Evolutionary conservation across 371 early-diverging fungal genomes (phyloP).

Genomic region (Syncephalastrum racemosum): DNA sequence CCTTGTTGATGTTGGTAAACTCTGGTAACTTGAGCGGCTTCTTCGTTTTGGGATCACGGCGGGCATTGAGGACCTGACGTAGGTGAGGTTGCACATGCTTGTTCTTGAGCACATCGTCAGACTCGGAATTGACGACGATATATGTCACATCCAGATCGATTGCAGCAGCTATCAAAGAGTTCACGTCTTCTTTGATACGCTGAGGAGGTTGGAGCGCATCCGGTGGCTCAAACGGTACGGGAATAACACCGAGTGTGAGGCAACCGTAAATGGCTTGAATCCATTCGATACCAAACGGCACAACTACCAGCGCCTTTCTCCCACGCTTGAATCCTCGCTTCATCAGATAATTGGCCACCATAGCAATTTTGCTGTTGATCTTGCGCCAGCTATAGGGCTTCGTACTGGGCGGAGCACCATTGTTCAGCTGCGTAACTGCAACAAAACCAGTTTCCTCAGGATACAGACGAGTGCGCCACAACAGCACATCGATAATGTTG

Average conservation of each 20-base stretch:
- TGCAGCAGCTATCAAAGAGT: constrained; percentile 57
- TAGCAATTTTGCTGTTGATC: constrained; percentile 66
- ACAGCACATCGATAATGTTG: constrained; percentile 67
- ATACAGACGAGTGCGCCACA: constrained; percentile 65
- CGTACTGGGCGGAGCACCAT: constrained; percentile 37
- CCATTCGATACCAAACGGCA: constrained; percentile 74
- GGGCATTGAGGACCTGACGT: constrained; percentile 19
- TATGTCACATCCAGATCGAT: constrained; percentile 56
- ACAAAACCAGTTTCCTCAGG: constrained; percentile 73
- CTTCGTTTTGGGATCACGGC: constrained; percentile 27
- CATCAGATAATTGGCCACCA: constrained; percentile 61
- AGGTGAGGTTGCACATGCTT: constrained; percentile 45
- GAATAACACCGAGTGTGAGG: constrained; percentile 72
- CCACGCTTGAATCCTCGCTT: constrained; percentile 58
- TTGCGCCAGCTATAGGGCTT: constrained; percentile 72
- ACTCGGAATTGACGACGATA: constrained; percentile 62
- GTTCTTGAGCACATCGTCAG: constrained; percentile 66
- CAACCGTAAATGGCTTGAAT: constrained; percentile 79
- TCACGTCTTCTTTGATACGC: constrained; percentile 70
- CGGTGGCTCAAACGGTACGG: constrained; percentile 71
- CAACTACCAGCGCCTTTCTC: constrained; percentile 65
- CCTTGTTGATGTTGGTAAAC: constrained; percentile 57
- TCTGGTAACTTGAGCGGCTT: constrained; percentile 38
- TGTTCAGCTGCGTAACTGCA: constrained; percentile 37
- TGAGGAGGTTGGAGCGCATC: constrained; percentile 48